Evolutionary conservation across 305 asterid genomes (phyloP), one percentile per base, ranked within the genome.

Genomic region (Withania somnifera): DNA sequence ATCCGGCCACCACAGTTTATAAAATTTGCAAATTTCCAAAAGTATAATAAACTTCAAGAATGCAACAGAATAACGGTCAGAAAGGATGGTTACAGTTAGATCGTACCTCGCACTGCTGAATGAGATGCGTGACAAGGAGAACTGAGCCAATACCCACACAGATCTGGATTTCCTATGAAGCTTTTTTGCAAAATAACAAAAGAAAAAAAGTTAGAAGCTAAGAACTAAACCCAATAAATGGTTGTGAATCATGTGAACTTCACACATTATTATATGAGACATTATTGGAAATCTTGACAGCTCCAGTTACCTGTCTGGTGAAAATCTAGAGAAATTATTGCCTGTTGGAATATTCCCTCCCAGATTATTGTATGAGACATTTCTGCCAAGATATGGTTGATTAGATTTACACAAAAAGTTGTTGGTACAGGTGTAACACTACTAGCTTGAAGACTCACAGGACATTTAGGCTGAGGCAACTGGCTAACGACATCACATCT

Each of bases 321-420:
- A 85, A 88, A 96, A 96, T 78, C 97, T 88, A 0, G 99, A 93
- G 87, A 96, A 96, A 85, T 96, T 96, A 73, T 94, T 94, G 85
- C 93, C 97, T 0, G 95, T 85, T n/a, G 99, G 98, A 83, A 97
- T 91, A 82, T 87, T 87, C 60, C 99, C 98, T 10, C 82, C 94
- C 40, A 96, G 90, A 81, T 90, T 91, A 82, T 96, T 96, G 86
- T 90, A 93, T 2, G 99, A 96, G 3, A 96, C 94, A 20, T 96
- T 94, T 82, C 99, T 96, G 92, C 54, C 75, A 76, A 63, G 51
- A 71, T 10, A 20, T 3, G 13, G 30, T 5, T 28, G 73, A 84
- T 87, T 53, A 84, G 84, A 22, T 9, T 10, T 30, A 26, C 73
- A 14, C n/a, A 38, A 38, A 38, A n/a, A n/a, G n/a, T n/a, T n/a